Evolutionary conservation across 148 eudicot genomes (phyloP), one percentile per base, ranked within the genome.

Genomic region (Rhododendron henanense): DNA sequence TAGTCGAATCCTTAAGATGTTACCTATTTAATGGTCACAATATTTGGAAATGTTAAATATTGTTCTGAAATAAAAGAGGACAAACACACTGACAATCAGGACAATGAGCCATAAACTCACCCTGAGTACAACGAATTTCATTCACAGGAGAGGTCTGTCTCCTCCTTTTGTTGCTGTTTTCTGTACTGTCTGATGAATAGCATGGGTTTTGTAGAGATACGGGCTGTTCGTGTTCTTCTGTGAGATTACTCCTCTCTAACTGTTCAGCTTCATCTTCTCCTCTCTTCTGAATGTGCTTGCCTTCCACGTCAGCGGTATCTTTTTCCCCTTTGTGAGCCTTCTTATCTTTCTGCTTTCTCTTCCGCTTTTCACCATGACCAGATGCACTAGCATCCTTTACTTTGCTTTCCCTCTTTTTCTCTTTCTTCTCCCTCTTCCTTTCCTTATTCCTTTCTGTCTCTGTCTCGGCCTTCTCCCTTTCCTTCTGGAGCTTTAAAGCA

Each of bases 401-500:
- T 47, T 77, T 79, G 51, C 15, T 86, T 33, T 84, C 84, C 76
- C 82, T 86, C 87, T 89, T 86, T 28, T 86, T 83, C 78, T 81
- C 86, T 59, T 82, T 88, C 89, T 67, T 83, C 81, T 86, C 87
- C 84, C 84, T 85, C 76, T 88, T 90, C 75, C 84, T 87, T 39
- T 87, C 90, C 84, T 87, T 84, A 88, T 84, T 85, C 88, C 87
- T 90, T 83, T 90, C 94, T 39, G 92, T 83, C 78, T 87, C 87
- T 39, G 92, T 83, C 78, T 87, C 88, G 85, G 87, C 84, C 89
- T 90, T 88, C 82, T 94, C 92, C 82, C 67, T 95, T 82, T 91
- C 95, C 87, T 85, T 91, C 92, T 93, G 99, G 98, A 94, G 98
- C 99, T 95, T 95, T 96, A 92, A 48, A 92, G 98, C 96, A 94